These are phyloP conservation scores for Aspergillus eucalypticola DNA, from an alignment of 2,329 filamentous ascomycete species.

Conservation along the genomic window DNA sequence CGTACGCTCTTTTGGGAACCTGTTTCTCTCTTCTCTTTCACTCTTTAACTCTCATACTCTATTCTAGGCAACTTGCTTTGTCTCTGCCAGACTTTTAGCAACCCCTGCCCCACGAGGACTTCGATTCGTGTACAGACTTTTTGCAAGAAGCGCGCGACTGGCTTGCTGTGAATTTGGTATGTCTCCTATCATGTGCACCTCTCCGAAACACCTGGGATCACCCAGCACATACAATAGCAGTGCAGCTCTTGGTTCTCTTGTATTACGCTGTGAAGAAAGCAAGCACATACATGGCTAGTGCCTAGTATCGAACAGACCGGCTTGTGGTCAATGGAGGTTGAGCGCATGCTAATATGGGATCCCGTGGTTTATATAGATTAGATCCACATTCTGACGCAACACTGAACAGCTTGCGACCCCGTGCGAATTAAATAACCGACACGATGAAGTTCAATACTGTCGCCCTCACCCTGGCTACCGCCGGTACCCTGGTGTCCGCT, in stretches of 20 bases:
- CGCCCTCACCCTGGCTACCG: slow-evolving; percentile 44
- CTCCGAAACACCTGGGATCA: neutral
- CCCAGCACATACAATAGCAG: neutral
- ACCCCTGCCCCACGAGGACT: slow-evolving; percentile 8
- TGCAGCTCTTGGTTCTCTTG: neutral
- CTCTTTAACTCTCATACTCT: slow-evolving; percentile 25
- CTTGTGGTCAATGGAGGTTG: neutral
- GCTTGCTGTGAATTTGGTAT: slow-evolving; percentile 31
- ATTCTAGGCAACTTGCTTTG: slow-evolving; percentile 3
- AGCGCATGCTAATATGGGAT: neutral
- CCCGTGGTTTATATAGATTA: neutral
- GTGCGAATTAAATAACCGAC: slow-evolving; percentile 13
- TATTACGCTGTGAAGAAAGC: too few relatives aligned
- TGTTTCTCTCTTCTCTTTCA: slow-evolving; percentile 21
- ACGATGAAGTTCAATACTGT: slow-evolving; percentile 46
- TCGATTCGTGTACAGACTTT: slow-evolving; percentile 29
- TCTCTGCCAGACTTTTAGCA: neutral
- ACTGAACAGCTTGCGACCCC: neutral
- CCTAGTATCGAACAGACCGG: neutral
- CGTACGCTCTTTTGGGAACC: slow-evolving; percentile 42
- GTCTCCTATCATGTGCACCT: neutral
- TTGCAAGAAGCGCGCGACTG: slow-evolving; percentile 29
- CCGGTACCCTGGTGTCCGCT: slow-evolving; percentile 44
- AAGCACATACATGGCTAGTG: neutral
- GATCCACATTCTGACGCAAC: slow-evolving; percentile 1